These are phyloP conservation scores for Calocybe cyanea DNA, from an alignment of 768 basidiomycete genomes.

Conservation along the genomic window DNA sequence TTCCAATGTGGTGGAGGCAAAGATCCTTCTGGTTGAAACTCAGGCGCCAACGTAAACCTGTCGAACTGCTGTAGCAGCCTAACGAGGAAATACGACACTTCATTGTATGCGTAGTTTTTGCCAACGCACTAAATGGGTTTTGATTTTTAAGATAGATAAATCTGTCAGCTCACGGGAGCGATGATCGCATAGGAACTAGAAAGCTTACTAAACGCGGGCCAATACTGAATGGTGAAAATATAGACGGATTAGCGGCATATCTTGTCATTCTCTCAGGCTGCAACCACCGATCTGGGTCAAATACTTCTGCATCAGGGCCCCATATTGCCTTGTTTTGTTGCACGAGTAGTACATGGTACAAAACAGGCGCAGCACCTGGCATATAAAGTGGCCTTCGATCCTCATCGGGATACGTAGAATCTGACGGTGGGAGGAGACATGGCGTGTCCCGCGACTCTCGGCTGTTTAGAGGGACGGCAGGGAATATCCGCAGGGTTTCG, in stretches of 20 bases:
- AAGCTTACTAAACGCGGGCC: conserved; percentile 54
- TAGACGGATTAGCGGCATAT: conserved; percentile 57
- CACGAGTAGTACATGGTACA: conserved; percentile 57
- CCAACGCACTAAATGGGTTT: conserved; percentile 63
- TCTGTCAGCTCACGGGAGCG: background rate
- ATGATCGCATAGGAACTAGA: background rate
- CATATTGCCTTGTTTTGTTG: conserved; percentile 67
- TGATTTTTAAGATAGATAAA: too few species aligned
- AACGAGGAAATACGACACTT: conserved; percentile 70
- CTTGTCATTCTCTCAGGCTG: conserved; percentile 47
- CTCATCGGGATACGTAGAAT: conserved; percentile 37
- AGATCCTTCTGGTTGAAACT: conserved; percentile 61
- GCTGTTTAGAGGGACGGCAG: conserved; percentile 72
- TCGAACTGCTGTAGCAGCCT: conserved; percentile 64
- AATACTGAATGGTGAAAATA: conserved; percentile 72
- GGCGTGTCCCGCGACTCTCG: conserved; percentile 50
- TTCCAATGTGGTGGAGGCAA: conserved; percentile 60
- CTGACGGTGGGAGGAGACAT: conserved; percentile 50
- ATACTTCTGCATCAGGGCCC: conserved; percentile 75
- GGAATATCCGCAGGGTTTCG: conserved; percentile 74
- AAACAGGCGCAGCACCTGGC: conserved; percentile 52
- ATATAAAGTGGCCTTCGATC: conserved; percentile 49
- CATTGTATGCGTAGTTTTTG: conserved; percentile 74
- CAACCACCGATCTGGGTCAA: conserved; percentile 78
- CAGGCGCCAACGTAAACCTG: conserved; percentile 53